Base-by-base conservation (phyloP, 2,329 filamentous ascomycete species). In the Curvularia spicifera region DNA sequence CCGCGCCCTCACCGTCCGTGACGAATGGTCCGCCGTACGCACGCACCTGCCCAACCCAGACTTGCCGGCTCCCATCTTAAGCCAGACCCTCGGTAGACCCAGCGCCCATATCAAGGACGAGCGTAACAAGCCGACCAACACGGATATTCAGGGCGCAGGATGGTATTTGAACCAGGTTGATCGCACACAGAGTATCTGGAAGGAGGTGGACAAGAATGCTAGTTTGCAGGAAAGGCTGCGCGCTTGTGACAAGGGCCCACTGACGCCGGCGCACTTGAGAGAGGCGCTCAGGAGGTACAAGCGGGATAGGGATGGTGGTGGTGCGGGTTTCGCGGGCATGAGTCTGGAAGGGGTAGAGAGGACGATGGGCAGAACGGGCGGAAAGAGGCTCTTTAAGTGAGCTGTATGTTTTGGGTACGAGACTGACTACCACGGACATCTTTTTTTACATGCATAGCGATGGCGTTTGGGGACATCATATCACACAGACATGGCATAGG, bases 281-380 rank as follows among this genome's bases (percentile, higher is more conserved):
- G 90, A 93, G 74, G 89, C 91, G 5, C 81, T 89, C 72, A 81
- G 89, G 55, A 82, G 90, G 48, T 90, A 91, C 74, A 89, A 85
- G 71, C 75, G 83, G 44, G 80, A 84, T 24, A 80, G 84, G 4
- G 88, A 89, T 68, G 87, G 88, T 33, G 86, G 87, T 0, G 86
- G 85, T 0, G 80, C 81, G 5, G 81, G 81, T 0, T 82, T 83
- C 60, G 79, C 79, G 39, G 81, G 81, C 1, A 68, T 82, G 69
- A 83, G 81, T 70, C 53, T 82, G 56, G 79, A 82, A 59, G 81
- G 81, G 0, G 73, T 76, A 63, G 77, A 82, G 73, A 75, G 76
- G 63, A 74, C 78, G 26, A 76, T 80, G 46, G 75, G 74, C 5
- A 74, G 79, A 62, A 80, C 78, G 54, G 80, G 80, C 5, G 81